Evolutionary conservation across 257 asterid genomes (phyloP).

Genomic region (Solanum virginianum): DNA sequence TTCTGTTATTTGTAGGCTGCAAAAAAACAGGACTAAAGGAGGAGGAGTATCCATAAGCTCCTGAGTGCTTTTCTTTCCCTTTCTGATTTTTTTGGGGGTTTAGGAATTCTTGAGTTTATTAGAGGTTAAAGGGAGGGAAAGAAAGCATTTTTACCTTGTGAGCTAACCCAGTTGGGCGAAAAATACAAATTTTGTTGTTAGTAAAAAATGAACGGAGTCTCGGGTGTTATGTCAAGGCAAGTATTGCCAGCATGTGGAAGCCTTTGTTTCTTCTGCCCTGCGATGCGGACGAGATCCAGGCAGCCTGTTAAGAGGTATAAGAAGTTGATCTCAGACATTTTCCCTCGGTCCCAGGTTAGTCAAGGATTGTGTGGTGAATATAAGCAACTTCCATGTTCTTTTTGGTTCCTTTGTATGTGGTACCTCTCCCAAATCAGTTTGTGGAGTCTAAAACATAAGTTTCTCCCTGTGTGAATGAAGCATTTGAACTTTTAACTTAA

Average conservation of each 20-base stretch:
- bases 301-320: conserved; percentile 99
- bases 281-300: conserved; percentile 83
- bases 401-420: background rate
- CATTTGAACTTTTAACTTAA: background rate
- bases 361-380: background rate
- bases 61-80: conserved; percentile 56
- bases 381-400: background rate
- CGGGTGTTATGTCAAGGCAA: conserved; percentile 92
- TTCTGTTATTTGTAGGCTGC: background rate
- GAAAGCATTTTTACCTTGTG: conserved; percentile 24
- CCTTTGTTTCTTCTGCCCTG: conserved; percentile 94
- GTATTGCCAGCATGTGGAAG: conserved; percentile 84
- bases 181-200: background rate
- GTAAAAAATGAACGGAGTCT: conserved; percentile 53
- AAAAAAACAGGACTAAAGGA: background rate
- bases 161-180: conserved; percentile 7
- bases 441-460: background rate
- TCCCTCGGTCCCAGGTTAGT: conserved; percentile 78
- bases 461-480: background rate
- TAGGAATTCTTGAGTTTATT: conserved; percentile 9
- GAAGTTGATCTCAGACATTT: conserved; percentile 87
- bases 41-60: conserved; percentile 37
- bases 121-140: conserved; percentile 48
- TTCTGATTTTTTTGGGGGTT: conserved; percentile 15
- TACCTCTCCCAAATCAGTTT: background rate